Evolutionary conservation across 257 asterid species (phyloP), one percentile per base, ranked within the genome.

Genomic region (Voacanga thouarsii): DNA sequence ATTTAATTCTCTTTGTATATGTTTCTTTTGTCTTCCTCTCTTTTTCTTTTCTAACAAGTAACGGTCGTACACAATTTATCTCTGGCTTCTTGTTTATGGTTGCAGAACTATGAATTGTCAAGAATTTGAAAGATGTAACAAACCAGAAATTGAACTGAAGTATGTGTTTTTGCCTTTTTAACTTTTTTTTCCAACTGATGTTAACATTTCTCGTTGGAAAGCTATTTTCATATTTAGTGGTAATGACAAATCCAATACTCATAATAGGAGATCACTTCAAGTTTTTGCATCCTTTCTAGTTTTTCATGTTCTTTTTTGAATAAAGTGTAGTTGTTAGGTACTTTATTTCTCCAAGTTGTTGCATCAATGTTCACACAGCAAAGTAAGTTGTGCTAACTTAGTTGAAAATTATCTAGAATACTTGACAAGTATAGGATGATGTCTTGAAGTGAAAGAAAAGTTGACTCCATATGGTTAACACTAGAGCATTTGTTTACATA

Each of bases 61-160:
- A n/a, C n/a, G n/a, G n/a, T n/a, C n/a, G n/a, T n/a, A n/a, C n/a
- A n/a, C n/a, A n/a, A n/a, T n/a, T n/a, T n/a, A n/a, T n/a, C n/a
- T n/a, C n/a, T n/a, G n/a, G n/a, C n/a, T 39, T 67, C 45, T 37
- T 82, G 80, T 68, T 77, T 74, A 81, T 86, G 81, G 82, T 80
- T 84, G 86, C 91, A 95, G 99, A 95, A 95, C 88, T 95, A n/a
- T 95, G 82, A 98, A 98, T 37, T 95, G 99, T 77, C 99, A 95
- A 82, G 99, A 95, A 88, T 98, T 95, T 82, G 99, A 95, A 84
- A 89, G 99, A 88, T 98, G 93, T 89, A 95, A 95, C 87, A 95
- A 95, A 79, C 99, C 99, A 49, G 99, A 95, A 85, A 97, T 95
- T 87, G 99, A 95, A 85, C 89, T 95, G 83, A 95, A 95, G 99